Evolutionary conservation across 2,329 filamentous ascomycete genomes (phyloP), one percentile per base, ranked within the genome.

Genomic region (Pseudopithomyces chartarum): DNA sequence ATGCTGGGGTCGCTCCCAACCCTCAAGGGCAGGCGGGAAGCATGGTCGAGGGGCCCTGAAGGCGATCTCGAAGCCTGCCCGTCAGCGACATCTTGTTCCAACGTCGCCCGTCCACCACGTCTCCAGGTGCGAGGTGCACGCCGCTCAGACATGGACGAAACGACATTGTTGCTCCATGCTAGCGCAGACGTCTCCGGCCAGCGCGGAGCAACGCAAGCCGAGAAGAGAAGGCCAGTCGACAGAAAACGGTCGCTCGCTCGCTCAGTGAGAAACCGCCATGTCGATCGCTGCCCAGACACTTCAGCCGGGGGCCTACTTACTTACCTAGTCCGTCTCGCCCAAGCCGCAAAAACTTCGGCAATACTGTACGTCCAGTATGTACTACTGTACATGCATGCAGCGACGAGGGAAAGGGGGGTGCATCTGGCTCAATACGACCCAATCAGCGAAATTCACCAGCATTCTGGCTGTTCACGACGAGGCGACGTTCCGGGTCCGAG

Each of bases 41-140:
- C 72, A 71, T 67, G 72, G 72, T 74, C 64, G 72, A 73, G 69
- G 70, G 70, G 63, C 64, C 71, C 65, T 70, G 69, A 65, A 46
- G 72, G 54, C 61, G 67, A 75, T 75, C 71, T 55, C 54, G 59
- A 62, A 51, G 57, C 65, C 58, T 63, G 65, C 63, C 61, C 56
- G 58, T 47, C 61, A 33, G 26, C 52, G 56, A 56, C 63, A 60
- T 61, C 59, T 63, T 65, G 57, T 60, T 61, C 58, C 56, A 63
- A 59, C 60, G 54, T 65, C 45, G 56, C 49, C 54, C 55, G 51
- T 55, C 51, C 44, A 52, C 60, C 26, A 29, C 4, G 26, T 32
- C 36, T 34, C 38, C 58, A 32, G 47, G 13, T 4, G 12, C 8
- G 15, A 26, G 3, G 34, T 6, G 11, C 34, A 29, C 29, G n/a